Percentiles rank a stretch among this genome's conserved stretches.
phyloP scores from a whole-genome alignment of 2,329 filamentous ascomycete species.

The Botrytis deweyae region DNA sequence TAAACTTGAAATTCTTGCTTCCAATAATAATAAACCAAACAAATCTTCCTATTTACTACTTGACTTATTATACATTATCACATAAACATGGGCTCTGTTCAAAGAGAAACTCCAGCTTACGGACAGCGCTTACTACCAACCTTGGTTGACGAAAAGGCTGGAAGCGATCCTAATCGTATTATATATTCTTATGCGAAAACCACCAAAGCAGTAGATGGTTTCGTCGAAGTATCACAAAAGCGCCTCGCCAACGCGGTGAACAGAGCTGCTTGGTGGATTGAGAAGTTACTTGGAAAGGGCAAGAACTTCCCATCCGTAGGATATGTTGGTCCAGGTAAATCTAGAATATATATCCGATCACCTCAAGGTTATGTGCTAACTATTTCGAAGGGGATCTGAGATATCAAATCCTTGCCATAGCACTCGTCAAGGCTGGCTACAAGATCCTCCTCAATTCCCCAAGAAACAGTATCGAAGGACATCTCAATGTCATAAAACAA shows the following conservation, averaged over 20 bases:
- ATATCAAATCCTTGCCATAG: constrained; percentile 17
- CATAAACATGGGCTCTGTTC: constrained; percentile 10
- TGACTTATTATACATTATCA: neutral
- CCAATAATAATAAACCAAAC: neutral
- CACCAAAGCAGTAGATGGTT: constrained; percentile 19
- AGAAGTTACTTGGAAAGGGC: constrained; percentile 29
- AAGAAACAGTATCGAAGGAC: constrained; percentile 15
- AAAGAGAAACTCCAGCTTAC: constrained; percentile 11
- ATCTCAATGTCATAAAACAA: constrained; percentile 19
- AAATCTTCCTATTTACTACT: neutral
- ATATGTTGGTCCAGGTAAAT: constrained; percentile 22
- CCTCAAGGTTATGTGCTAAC: neutral
- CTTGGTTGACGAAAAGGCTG: constrained; percentile 16
- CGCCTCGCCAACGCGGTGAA: constrained; percentile 29
- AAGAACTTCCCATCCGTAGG: constrained; percentile 19
- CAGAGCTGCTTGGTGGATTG: constrained; percentile 27
- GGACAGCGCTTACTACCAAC: constrained; percentile 17
- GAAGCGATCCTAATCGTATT: constrained; percentile 3
- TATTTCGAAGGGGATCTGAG: constrained; percentile 14
- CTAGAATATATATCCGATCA: neutral
- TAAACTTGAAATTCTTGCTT: neutral
- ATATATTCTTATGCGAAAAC: constrained; percentile 16
- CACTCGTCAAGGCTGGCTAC: constrained; percentile 16
- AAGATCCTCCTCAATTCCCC: constrained; percentile 19
- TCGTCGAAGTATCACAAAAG: constrained; percentile 24